phyloP scores from a whole-genome alignment of 164 flowering plant genomes.

The Nymphaea thermarum region DNA sequence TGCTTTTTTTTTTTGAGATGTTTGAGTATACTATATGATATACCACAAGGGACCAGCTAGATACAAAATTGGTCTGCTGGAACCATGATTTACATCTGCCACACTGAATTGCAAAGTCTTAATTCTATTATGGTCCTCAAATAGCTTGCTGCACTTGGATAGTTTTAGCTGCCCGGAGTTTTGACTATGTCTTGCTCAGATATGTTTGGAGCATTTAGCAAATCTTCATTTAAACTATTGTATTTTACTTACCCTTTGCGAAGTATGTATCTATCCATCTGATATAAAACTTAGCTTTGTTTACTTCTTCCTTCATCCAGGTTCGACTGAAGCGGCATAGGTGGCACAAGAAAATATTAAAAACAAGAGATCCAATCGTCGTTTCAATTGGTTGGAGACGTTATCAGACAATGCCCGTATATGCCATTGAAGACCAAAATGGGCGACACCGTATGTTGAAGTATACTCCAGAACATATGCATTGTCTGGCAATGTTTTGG shows the following conservation, averaged over 20 bases:
- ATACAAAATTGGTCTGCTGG: too few species aligned
- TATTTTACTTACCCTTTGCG: neutral
- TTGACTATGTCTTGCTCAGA: too few species aligned
- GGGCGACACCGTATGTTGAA: constrained; percentile 93
- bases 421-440: constrained; percentile 77
- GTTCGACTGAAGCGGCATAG: constrained; percentile 78
- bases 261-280: neutral
- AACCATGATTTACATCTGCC: too few species aligned
- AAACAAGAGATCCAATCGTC: constrained; percentile 82
- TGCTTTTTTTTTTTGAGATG: too few species aligned
- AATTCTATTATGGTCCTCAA: too few species aligned
- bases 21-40: too few species aligned
- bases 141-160: too few species aligned
- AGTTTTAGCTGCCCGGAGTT: too few species aligned
- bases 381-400: constrained; percentile 98
- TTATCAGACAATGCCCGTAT: constrained; percentile 79
- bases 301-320: constrained; percentile 23
- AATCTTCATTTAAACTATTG: neutral
- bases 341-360: constrained; percentile 82
- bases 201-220: neutral
- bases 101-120: too few species aligned
- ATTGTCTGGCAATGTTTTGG: constrained; percentile 95
- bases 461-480: constrained; percentile 97
- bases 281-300: neutral
- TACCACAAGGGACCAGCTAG: too few species aligned